Evolutionary conservation across 176 grass and related monocot genomes (phyloP).

Genomic region (Oryza meridionalis): DNA sequence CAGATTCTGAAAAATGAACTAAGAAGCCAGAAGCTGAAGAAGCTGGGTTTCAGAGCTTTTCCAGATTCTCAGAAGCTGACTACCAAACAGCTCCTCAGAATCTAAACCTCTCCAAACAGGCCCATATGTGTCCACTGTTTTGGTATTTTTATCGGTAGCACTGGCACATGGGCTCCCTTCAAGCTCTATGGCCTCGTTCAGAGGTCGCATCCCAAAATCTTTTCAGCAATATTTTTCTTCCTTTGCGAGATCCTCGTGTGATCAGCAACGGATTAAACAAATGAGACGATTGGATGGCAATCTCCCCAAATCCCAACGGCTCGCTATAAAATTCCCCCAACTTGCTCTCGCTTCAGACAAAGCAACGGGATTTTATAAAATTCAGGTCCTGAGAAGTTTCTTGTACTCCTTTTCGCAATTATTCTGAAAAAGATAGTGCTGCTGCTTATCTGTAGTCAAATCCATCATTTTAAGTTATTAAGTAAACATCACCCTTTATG

Average conservation of each 20-base stretch:
- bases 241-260: neutral
- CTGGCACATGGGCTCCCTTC: neutral
- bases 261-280: neutral
- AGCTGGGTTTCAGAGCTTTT: no score
- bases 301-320: neutral
- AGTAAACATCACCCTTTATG: neutral
- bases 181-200: neutral
- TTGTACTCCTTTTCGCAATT: neutral
- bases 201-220: neutral
- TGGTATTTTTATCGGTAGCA: neutral
- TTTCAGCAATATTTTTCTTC: conserved; percentile 3
- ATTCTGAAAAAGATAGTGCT: neutral
- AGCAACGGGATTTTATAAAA: neutral
- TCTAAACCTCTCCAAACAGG: no score
- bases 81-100: no score
- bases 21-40: no score
- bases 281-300: neutral
- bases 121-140: neutral
- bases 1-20: no score
- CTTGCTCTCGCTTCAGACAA: neutral
- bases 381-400: neutral
- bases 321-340: neutral
- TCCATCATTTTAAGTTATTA: neutral
- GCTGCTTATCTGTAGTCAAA: neutral
- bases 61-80: no score